Evolutionary conservation across 2,329 filamentous ascomycete genomes (phyloP), one percentile per base, ranked within the genome.

Genomic region (Scedosporium aurantiacum): DNA sequence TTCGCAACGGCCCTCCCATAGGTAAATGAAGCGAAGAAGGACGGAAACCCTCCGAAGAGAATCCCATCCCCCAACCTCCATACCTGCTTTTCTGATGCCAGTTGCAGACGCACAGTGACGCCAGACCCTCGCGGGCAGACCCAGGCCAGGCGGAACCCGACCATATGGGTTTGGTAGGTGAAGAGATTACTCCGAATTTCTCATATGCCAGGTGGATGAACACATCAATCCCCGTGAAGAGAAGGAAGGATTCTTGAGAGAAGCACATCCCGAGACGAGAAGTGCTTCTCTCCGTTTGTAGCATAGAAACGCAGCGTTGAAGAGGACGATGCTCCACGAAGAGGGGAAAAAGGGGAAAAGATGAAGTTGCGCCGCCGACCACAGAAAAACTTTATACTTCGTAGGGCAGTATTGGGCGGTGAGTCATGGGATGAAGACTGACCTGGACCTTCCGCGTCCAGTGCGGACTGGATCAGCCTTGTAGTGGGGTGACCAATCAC

Each of bases 121-220:
- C 83, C 83, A 87, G 88, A 82, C 88, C 89, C 88, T 93, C 82
- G 82, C 89, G 85, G 88, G 88, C 87, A 89, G 90, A 80, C 78
- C 78, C 71, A 68, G 74, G 57, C 60, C 10, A 2, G 40, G 55
- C 41, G 28, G 25, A 43, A 23, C 56, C 41, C 45, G 67, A 71
- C 70, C 72, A 69, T 67, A 63, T 68, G 54, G 41, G 50, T 43
- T 41, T 16, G 61, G 71, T 73, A 70, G 64, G 61, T 66, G 72
- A 91, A 89, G 90, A 92, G 89, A 92, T 86, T 94, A 89, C 90
- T 94, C 90, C 90, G 90, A 94, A 93, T 94, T 94, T 94, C 90
- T 91, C 90, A 92, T 91, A 91, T 92, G 90, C 90, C 1, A 23
- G 21, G 23, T 16, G 78, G 66, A 61, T 60, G 63, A 58, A 23